A percentile compares a stretch with the other conserved stretches of the same genome.
These are phyloP conservation scores for Aspergillus phoenicis DNA, from an alignment of 2,329 filamentous ascomycete species.

Conservation along the genomic window DNA sequence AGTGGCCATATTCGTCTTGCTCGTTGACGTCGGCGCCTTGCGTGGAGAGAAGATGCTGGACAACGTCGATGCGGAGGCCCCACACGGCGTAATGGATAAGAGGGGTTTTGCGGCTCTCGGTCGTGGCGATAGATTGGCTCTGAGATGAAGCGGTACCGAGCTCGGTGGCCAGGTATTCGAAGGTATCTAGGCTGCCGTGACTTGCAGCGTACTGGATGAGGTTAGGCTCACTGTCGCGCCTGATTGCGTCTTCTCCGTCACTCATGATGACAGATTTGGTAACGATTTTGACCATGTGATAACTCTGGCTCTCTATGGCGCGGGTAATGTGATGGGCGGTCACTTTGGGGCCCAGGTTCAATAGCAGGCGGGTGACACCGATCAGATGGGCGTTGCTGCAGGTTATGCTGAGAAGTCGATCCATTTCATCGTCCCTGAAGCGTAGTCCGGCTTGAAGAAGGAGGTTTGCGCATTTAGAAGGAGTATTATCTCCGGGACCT, in stretches of 20 bases:
- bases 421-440: not conserved
- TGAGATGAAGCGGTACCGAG: not conserved
- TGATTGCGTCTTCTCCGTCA: not conserved
- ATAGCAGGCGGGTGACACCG: not conserved
- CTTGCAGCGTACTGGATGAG: not conserved
- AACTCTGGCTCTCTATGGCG: not conserved
- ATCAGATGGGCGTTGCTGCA: not conserved
- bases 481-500: not conserved
- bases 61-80: not conserved
- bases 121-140: not conserved
- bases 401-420: not conserved
- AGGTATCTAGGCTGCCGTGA: not conserved
- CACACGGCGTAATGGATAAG: not conserved
- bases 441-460: not conserved
- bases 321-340: not conserved
- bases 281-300: not conserved
- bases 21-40: not conserved
- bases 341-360: not conserved
- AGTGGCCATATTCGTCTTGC: not conserved
- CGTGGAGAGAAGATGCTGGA: not conserved
- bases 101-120: not conserved
- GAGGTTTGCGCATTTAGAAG: not conserved
- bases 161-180: not conserved
- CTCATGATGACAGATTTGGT: not conserved
- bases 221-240: not conserved